Percentiles rank a stretch among this genome's conserved stretches.
phyloP scores from a whole-genome alignment of 2,329 filamentous ascomycete genomes.

The Sphaerulina populicola region DNA sequence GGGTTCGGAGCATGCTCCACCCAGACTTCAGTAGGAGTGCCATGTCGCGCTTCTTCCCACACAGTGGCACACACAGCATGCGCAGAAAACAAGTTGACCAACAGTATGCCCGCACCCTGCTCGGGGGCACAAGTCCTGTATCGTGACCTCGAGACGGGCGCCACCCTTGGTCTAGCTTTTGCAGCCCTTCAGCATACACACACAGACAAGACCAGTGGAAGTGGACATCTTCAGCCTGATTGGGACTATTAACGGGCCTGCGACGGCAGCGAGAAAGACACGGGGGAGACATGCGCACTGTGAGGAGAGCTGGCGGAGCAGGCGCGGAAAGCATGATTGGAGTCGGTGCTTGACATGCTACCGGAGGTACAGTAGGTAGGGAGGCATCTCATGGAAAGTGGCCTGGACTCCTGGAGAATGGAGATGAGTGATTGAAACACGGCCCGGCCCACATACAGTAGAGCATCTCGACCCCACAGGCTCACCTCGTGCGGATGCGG shows the following conservation, averaged over 20 bases:
- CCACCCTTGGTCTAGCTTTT: constrained; percentile 41
- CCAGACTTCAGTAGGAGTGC: too few relatives aligned
- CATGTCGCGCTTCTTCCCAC: constrained; percentile 51
- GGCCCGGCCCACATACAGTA: too few relatives aligned
- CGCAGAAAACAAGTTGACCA: constrained; percentile 62
- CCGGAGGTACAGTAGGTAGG: too few relatives aligned
- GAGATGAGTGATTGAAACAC: neutral
- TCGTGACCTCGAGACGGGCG: constrained; percentile 48
- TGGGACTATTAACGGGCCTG: constrained; percentile 32
- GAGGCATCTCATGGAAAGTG: constrained; percentile 40
- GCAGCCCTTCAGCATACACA: constrained; percentile 24
- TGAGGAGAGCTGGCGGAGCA: constrained; percentile 15
- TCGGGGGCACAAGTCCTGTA: constrained; percentile 53
- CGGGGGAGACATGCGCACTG: constrained; percentile 27
- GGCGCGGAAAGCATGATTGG: constrained; percentile 44
- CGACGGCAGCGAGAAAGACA: constrained; percentile 36
- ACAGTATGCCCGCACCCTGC: constrained; percentile 46
- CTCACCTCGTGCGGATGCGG: too few relatives aligned
- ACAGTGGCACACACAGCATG: constrained; percentile 45
- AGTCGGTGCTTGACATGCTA: constrained; percentile 32
- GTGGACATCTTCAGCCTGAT: constrained; percentile 49
- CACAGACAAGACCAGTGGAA: constrained; percentile 42
- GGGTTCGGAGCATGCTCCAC: too few relatives aligned
- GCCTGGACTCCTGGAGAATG: too few relatives aligned
- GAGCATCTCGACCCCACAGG: too few relatives aligned